Evolutionary conservation across 345 rosid species (phyloP).

Genomic region (Boechera stricta): DNA sequence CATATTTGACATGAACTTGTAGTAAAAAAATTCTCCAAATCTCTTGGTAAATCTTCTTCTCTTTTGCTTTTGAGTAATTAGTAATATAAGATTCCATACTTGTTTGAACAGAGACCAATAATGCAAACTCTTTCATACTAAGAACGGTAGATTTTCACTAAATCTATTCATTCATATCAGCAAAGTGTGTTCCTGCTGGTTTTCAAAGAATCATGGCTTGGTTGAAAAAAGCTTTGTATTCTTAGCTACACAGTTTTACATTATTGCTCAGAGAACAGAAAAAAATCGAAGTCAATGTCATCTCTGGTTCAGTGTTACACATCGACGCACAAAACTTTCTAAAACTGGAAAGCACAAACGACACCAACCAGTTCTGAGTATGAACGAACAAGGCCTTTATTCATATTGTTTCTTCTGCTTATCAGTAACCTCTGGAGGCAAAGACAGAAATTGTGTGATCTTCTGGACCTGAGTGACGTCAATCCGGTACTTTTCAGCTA

Average conservation of each 20-base stretch:
- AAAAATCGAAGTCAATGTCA: slow-evolving; percentile 14
- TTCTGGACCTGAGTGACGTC: slow-evolving; percentile 65
- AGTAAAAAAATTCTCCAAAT: not conserved
- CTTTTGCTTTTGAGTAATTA: slow-evolving; percentile 1
- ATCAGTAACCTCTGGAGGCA: slow-evolving; percentile 62
- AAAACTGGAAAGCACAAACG: slow-evolving; percentile 19
- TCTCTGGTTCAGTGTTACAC: slow-evolving; percentile 37
- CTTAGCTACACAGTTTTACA: slow-evolving; percentile 32
- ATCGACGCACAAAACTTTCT: slow-evolving; percentile 29
- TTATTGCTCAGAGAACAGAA: slow-evolving; percentile 25
- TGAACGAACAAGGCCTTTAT: slow-evolving; percentile 11
- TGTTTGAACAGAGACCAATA: not conserved
- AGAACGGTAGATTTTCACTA: not conserved
- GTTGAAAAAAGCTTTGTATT: slow-evolving; percentile 18
- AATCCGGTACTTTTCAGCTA: slow-evolving; percentile 69
- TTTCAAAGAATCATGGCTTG: not conserved
- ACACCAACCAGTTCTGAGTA: slow-evolving; percentile 23
- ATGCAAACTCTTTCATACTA: not conserved
- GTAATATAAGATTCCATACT: not conserved
- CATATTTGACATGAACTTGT: not conserved
- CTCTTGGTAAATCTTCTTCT: not conserved
- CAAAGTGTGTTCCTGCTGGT: not conserved
- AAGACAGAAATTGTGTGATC: slow-evolving; percentile 62
- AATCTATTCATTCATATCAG: not conserved
- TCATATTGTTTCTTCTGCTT: slow-evolving; percentile 41